Base-by-base conservation (phyloP, 164 flowering plant species). In the Dillenia turbinata region DNA sequence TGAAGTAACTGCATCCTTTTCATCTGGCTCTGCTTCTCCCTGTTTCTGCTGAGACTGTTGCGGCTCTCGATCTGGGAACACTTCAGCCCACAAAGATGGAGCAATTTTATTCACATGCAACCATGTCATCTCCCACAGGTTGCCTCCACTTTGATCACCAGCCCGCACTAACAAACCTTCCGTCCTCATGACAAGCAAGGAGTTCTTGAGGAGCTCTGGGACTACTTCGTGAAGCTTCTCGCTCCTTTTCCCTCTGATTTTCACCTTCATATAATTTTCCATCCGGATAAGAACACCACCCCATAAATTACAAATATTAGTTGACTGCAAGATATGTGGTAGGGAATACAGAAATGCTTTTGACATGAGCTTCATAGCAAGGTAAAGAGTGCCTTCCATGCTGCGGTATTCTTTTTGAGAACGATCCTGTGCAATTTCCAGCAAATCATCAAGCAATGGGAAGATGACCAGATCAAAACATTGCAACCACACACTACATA, bases 61-160 rank as follows among this genome's bases (percentile, higher is more conserved):
- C 3, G 17, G 60, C 59, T 67, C 79, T 56, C 61, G 77, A 19
- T 70, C 77, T 8, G 76, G 74, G 61, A 76, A 76, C 47, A 73
- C 62, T 52, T 76, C 74, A 24, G 65, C 57, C 47, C 67, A 69
- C 67, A 76, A 55, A 54, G 77, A 67, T 12, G 79, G 77, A 26
- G 69, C 65, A 22, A 76, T 70, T 14, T 64, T 68, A 47, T 73
- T 73, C 56, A 76, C 79, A 48, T 73, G 72, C 15, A 66, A 47
- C 77, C 79, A 76, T 44, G 79, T 76, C 40, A 66, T 44, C 56
- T 76, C 79, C 79, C 79, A 76, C 60, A 76, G 64, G 46, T 74
- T 62, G 13, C 67, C 79, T 0, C 77, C 79, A 13, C 22, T 52
- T 19, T 26, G 17, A 52, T 77, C 79, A 15, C 70, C 63, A 46